Conservation (phyloP, 495 filamentous ascomycete genomes). For the Parmelia sp. region DNA sequence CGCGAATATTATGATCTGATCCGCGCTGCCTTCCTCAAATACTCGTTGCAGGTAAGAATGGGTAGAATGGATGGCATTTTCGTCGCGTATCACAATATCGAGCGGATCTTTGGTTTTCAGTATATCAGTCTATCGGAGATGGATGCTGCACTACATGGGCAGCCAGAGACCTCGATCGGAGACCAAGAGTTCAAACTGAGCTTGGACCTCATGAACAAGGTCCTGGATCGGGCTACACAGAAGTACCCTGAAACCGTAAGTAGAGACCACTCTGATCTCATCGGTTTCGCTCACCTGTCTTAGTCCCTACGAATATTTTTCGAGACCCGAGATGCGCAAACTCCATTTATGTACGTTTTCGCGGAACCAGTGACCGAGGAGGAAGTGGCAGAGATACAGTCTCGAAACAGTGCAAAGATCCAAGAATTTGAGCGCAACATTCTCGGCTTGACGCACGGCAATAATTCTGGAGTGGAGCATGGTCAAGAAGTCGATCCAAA, state of each 20-base stretch:
- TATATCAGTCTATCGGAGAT: constrained; percentile 83
- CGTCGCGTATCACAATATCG: constrained; percentile 92
- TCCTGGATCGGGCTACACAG: constrained; percentile 64
- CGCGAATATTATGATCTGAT: constrained; percentile 98
- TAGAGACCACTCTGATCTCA: background rate
- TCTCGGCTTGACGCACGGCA: constrained; percentile 38
- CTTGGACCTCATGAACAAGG: constrained; percentile 66
- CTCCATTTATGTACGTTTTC: constrained; percentile 80
- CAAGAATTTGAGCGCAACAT: constrained; percentile 63
- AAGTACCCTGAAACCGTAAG: constrained; percentile 59
- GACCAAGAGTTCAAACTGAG: constrained; percentile 81
- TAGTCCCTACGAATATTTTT: constrained; percentile 78
- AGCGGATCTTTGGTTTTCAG: constrained; percentile 96
- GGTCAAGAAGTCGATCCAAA: constrained; percentile 28
- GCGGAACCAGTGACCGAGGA: constrained; percentile 73
- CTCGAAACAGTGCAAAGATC: constrained; percentile 50
- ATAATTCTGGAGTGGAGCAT: constrained; percentile 13
- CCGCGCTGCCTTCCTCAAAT: constrained; percentile 88
- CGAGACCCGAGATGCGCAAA: constrained; percentile 58
- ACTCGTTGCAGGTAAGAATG: constrained; percentile 91
- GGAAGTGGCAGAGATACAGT: constrained; percentile 69
- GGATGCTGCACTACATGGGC: constrained; percentile 77
- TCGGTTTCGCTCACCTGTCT: constrained; percentile 25
- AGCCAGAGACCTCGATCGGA: constrained; percentile 57
- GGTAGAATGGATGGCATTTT: constrained; percentile 99